Conservation (phyloP, 345 rosid species). For the Dimocarpus longan region DNA sequence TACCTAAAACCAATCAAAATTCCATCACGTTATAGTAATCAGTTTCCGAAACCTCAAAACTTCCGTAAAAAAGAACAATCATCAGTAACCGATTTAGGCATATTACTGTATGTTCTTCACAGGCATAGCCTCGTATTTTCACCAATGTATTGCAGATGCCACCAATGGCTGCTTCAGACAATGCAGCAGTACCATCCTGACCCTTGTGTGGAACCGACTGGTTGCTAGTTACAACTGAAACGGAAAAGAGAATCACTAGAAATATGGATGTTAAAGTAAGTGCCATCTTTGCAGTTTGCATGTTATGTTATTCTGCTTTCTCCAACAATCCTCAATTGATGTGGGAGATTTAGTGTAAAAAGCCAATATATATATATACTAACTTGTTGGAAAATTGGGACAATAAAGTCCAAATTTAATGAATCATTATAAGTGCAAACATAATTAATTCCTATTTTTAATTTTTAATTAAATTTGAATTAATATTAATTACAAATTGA, state of each 20-base stretch:
- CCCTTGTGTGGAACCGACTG: not conserved
- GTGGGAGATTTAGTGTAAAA: slow-evolving; percentile 21
- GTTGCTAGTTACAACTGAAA: slow-evolving; percentile 24
- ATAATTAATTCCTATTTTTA: too few species aligned
- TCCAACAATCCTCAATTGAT: slow-evolving; percentile 20
- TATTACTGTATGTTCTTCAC: slow-evolving; percentile 40
- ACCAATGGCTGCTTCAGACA: not conserved
- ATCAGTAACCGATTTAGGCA: not conserved
- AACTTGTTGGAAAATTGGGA: too few species aligned
- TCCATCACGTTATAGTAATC: not conserved
- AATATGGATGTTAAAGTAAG: slow-evolving; percentile 12
- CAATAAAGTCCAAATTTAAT: too few species aligned
- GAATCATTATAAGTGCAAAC: too few species aligned
- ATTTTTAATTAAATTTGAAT: too few species aligned
- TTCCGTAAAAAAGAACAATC: not conserved
- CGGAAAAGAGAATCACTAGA: slow-evolving; percentile 28
- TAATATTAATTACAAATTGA: too few species aligned
- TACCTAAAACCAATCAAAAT: slow-evolving; percentile 39
- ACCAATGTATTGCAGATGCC: slow-evolving; percentile 37
- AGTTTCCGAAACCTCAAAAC: not conserved
- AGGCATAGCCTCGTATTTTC: slow-evolving; percentile 34
- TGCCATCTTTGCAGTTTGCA: slow-evolving; percentile 15
- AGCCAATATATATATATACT: not conserved
- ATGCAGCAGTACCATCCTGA: slow-evolving; percentile 7
- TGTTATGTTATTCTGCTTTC: slow-evolving; percentile 5